Percentiles rank a stretch among this genome's conserved stretches.
Conservation (phyloP, 2,329 filamentous ascomycete genomes). For the Knoxdaviesia proteae region DNA sequence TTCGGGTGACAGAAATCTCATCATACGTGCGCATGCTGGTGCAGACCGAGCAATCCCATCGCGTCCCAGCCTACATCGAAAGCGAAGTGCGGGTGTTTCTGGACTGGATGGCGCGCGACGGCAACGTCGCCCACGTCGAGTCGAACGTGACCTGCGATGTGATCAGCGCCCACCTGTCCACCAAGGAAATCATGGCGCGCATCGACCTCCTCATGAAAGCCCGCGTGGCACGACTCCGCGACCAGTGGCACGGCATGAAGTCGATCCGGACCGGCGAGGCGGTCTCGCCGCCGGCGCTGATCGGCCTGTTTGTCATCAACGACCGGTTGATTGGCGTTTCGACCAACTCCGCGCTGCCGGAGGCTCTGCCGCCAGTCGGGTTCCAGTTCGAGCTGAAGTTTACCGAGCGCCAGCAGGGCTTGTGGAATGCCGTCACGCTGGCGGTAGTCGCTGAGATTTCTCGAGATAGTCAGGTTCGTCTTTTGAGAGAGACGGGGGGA, state of each 20-base stretch:
- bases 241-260: no score
- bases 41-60: background rate
- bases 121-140: conserved; percentile 11
- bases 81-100: background rate
- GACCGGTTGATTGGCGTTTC: conserved; percentile 18
- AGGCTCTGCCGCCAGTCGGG: conserved; percentile 15
- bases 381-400: conserved; percentile 22
- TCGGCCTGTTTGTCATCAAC: conserved; percentile 21
- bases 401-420: conserved; percentile 16
- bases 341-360: conserved; percentile 16
- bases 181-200: conserved; percentile 9
- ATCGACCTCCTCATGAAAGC: no score
- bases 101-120: no score
- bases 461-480: no score
- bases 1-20: background rate
- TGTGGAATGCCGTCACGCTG: conserved; percentile 23
- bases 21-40: no score
- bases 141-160: conserved; percentile 19
- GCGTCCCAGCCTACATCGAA: background rate
- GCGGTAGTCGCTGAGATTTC: conserved; percentile 11
- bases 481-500: no score
- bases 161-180: conserved; percentile 11
- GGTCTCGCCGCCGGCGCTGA: conserved; percentile 17
- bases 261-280: background rate
- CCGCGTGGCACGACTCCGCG: no score